A percentile compares a stretch with the other conserved stretches of the same genome.
phyloP scores from a whole-genome alignment of 2,329 filamentous ascomycete genomes.

The Diaporthe helianthi region DNA sequence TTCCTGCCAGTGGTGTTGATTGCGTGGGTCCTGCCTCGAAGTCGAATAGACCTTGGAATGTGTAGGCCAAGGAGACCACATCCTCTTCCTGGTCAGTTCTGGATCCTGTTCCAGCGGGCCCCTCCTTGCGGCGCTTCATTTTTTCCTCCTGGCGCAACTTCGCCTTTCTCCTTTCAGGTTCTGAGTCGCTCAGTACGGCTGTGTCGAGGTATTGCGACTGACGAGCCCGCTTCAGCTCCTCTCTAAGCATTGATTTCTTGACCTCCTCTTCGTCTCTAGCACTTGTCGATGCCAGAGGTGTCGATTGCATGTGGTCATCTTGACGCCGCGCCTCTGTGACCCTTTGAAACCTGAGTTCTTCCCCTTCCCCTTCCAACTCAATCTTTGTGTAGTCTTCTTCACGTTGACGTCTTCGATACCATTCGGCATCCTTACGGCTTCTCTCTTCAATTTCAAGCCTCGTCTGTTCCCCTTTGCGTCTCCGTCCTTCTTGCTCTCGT shows the following conservation, averaged over 20 bases:
- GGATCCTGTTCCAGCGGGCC: too few relatives aligned
- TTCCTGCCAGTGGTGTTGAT: background rate
- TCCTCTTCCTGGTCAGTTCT: background rate
- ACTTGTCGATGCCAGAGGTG: background rate
- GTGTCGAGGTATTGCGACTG: background rate
- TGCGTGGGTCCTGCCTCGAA: background rate
- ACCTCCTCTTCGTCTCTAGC: background rate
- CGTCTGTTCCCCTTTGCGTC: too few relatives aligned
- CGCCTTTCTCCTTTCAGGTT: background rate
- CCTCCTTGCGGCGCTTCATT: background rate
- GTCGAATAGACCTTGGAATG: conserved; percentile 6
- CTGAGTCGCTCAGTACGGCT: background rate
- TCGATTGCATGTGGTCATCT: too few relatives aligned
- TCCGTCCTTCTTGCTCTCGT: background rate
- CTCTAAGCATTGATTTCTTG: background rate
- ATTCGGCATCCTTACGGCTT: too few relatives aligned
- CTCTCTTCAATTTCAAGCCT: too few relatives aligned
- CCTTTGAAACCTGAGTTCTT: too few relatives aligned
- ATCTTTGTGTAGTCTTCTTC: too few relatives aligned
- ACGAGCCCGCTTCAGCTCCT: conserved; percentile 1
- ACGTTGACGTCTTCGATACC: too few relatives aligned
- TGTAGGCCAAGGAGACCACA: background rate
- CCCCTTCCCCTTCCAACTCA: too few relatives aligned
- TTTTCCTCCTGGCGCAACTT: background rate
- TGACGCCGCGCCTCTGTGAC: too few relatives aligned